Conservation (phyloP, 345 rosid species). For the Punica granatum region DNA sequence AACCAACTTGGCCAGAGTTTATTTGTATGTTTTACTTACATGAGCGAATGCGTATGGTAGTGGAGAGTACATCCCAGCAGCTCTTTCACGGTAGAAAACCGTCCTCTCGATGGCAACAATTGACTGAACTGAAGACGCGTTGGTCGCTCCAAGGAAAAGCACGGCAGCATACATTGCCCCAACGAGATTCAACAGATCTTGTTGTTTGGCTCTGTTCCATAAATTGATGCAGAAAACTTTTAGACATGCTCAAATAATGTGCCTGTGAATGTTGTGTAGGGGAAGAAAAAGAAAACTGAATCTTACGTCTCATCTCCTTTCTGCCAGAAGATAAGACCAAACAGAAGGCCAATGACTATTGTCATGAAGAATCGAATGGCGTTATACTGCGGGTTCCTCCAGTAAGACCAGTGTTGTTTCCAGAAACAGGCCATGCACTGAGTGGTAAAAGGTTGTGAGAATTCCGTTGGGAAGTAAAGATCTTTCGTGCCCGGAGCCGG, state of each 20-base stretch:
- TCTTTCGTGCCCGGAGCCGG: conserved; percentile 55
- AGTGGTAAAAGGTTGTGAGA: conserved; percentile 50
- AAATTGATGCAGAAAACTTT: not conserved
- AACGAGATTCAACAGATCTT: conserved; percentile 55
- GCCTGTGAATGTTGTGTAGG: not conserved
- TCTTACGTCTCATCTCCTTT: conserved; percentile 49
- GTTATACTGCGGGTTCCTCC: conserved; percentile 74
- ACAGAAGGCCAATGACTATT: conserved; percentile 33
- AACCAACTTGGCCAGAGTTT: not conserved
- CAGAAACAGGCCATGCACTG: conserved; percentile 73
- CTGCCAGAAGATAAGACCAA: conserved; percentile 77
- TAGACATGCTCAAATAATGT: not conserved
- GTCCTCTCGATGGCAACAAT: conserved; percentile 62
- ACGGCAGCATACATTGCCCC: conserved; percentile 75
- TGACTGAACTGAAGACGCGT: conserved; percentile 54
- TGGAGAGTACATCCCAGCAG: conserved; percentile 85
- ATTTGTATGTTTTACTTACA: conserved; percentile 16
- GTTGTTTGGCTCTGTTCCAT: conserved; percentile 35
- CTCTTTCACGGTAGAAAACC: conserved; percentile 78
- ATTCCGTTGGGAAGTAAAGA: conserved; percentile 53
- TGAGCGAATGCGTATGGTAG: conserved; percentile 78
- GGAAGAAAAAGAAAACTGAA: no score
- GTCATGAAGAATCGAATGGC: conserved; percentile 70
- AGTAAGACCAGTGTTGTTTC: conserved; percentile 70
- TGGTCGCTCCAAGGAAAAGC: conserved; percentile 65